Percentiles rank a stretch among this genome's conserved stretches.
phyloP scores from a whole-genome alignment of 768 basidiomycete genomes.

The Lactarius sanguifluus region DNA sequence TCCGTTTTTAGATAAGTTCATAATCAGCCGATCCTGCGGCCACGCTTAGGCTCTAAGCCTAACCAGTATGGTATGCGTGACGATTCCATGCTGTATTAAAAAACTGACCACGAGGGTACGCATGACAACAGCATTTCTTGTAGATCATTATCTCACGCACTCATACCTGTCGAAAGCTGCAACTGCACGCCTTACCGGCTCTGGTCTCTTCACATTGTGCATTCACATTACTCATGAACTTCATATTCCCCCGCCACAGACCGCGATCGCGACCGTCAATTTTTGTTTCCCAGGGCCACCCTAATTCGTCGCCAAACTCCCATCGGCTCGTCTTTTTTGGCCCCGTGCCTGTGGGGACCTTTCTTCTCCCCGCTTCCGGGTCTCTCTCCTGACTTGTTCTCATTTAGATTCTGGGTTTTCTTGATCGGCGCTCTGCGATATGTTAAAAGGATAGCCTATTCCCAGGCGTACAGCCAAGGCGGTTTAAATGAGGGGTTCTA shows the following conservation, averaged over 20 bases:
- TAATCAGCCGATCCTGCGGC: conserved; percentile 9
- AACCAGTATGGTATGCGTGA: conserved; percentile 12
- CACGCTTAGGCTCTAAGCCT: background rate
- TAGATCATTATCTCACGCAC: conserved; percentile 16
- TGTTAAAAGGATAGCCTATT: background rate
- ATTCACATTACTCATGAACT: conserved; percentile 14
- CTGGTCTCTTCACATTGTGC: conserved; percentile 20
- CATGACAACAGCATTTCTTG: conserved; percentile 27
- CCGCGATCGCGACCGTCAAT: conserved; percentile 12
- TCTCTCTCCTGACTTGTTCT: background rate
- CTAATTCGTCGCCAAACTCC: conserved; percentile 1
- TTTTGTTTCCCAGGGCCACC: conserved; percentile 12
- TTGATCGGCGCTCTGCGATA: conserved; percentile 6
- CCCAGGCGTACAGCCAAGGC: background rate
- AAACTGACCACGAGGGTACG: conserved; percentile 19
- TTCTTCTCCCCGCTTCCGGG: background rate
- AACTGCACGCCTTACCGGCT: conserved; percentile 10
- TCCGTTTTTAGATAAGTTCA: conserved; percentile 11
- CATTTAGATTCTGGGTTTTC: background rate
- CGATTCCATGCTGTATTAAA: conserved; percentile 1
- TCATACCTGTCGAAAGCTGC: background rate
- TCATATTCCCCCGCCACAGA: conserved; percentile 17
- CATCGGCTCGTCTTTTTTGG: background rate
- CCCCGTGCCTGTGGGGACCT: background rate
- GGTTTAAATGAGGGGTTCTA: conserved; percentile 1